A percentile compares a stretch with the other conserved stretches of the same genome.
These are phyloP conservation scores for Vitis labrusca DNA, from an alignment of 164 flowering plant genomes.

Conservation along the genomic window DNA sequence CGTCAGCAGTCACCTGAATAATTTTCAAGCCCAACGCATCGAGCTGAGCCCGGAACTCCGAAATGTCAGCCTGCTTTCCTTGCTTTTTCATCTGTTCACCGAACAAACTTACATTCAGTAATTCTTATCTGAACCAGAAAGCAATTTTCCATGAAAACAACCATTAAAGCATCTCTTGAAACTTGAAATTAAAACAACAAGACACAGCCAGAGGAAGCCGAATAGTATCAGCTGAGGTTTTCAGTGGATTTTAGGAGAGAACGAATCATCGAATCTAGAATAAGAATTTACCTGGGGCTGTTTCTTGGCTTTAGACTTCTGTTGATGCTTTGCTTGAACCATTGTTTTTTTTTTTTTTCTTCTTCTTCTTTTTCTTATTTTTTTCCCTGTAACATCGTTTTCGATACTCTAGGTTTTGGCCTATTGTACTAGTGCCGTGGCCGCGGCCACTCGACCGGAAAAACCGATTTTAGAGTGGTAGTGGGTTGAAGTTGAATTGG, in stretches of 20 bases:
- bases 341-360: slow-evolving; percentile 13
- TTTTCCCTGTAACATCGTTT: too few species aligned
- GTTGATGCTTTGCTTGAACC: slow-evolving; percentile 59
- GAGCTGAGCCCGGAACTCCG: slow-evolving; percentile 69
- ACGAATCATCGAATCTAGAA: neutral
- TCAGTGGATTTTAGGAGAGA: neutral
- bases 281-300: slow-evolving; percentile 31
- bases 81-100: slow-evolving; percentile 50
- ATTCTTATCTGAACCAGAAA: neutral
- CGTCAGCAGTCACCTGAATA: slow-evolving; percentile 79
- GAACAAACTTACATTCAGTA: neutral
- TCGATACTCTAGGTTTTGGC: too few species aligned
- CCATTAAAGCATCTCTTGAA: too few species aligned
- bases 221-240: too few species aligned
- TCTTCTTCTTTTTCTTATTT: too few species aligned
- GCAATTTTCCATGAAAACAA: neutral
- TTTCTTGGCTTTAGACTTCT: slow-evolving; percentile 42
- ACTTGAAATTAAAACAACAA: too few species aligned
- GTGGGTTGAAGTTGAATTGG: too few species aligned
- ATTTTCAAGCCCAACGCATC: slow-evolving; percentile 73
- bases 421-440: too few species aligned
- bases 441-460: too few species aligned
- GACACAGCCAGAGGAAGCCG: too few species aligned
- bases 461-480: too few species aligned
- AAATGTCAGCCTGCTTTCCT: slow-evolving; percentile 55